Evolutionary conservation across 1,284 basidiomycete species (phyloP).

Genomic region (Polyporus tsugae): DNA sequence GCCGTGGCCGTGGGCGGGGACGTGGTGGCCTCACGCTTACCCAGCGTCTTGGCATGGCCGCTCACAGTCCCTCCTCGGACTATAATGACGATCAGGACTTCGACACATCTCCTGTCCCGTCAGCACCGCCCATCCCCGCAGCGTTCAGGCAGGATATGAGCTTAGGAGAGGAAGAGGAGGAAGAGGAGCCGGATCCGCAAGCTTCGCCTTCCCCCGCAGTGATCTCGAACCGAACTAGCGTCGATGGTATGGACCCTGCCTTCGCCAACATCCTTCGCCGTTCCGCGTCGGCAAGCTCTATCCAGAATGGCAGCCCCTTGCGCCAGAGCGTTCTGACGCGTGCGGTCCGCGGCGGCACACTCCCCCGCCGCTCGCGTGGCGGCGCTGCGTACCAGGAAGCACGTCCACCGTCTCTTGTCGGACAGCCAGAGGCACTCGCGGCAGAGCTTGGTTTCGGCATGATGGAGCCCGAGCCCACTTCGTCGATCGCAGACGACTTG

Average conservation of each 20-base stretch:
- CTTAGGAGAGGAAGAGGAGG: constrained; percentile 48
- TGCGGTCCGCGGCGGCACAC: constrained; percentile 56
- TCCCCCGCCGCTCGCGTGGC: constrained; percentile 61
- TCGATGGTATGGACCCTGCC: constrained; percentile 86
- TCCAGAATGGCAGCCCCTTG: constrained; percentile 60
- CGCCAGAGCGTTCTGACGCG: constrained; percentile 61
- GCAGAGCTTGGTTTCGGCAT: constrained; percentile 69
- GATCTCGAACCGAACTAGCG: constrained; percentile 65
- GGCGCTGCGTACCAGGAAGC: constrained; percentile 71
- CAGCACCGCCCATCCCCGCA: constrained; percentile 56
- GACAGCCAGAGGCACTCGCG: constrained; percentile 72
- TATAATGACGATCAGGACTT: constrained; percentile 56
- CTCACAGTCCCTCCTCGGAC: constrained; percentile 60
- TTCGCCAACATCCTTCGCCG: constrained; percentile 81
- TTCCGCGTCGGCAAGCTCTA: constrained; percentile 61
- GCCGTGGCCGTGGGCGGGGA: constrained; percentile 52
- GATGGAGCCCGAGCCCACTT: constrained; percentile 40
- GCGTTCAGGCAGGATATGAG: constrained; percentile 52
- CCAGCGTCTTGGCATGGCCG: constrained; percentile 68
- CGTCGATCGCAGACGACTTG: constrained; percentile 45
- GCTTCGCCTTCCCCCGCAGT: constrained; percentile 51
- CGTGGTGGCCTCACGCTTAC: constrained; percentile 64
- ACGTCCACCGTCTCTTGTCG: constrained; percentile 72
- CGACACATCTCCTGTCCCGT: constrained; percentile 54
- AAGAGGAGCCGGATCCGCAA: constrained; percentile 46